Base-by-base conservation (phyloP, 176 grass and related monocot genomes). In the Coix lacrymajobi region DNA sequence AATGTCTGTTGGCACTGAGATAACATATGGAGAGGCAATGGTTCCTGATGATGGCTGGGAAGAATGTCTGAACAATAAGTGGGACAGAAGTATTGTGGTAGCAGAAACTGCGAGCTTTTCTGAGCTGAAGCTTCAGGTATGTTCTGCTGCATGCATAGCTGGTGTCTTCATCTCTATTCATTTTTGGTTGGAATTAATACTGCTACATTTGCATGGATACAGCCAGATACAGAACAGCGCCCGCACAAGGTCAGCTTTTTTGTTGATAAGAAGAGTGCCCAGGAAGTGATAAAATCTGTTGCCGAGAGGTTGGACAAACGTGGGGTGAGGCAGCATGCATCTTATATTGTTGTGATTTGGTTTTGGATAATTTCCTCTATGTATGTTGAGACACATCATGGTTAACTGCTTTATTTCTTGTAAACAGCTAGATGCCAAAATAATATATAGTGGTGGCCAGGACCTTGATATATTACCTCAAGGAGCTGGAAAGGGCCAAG, bases 1-100 rank as follows among this genome's bases (percentile, higher is more conserved):
- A 75, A 91, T 93, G 91, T 97, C 94, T 60, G 94, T 97, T 14
- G 94, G 94, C 11, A 97, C 94, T 20, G 94, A 97, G 79, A 97
- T 97, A 84, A 93, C 91, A 20, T 97, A 93, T 61, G 94, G 91
- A 6, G 91, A 97, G 60, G 71, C 73, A 11, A 97, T 97, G 94
- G 82, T 91, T 73, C 94, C 91, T 78, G 94, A 97, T 81, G 82
- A 94, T 71, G 94, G 91, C 20, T 94, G 94, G 94, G 91, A 85
- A 2, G 39, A 90, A 80, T 57, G 82, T 83, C 84, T 97, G 56
- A 97, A 91, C 73, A 67, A 93, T n/a, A 93, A 93, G 65, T 97
- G 94, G 94, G 89, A 97, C 79, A 85, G 85, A 76, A 90, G 81
- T 46, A 41, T 90, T 86, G 89, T 93, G 22, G 64, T 97, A 28